Evolutionary conservation across 345 rosid genomes (phyloP), one percentile per base, ranked within the genome.

Genomic region (Salix brachista): DNA sequence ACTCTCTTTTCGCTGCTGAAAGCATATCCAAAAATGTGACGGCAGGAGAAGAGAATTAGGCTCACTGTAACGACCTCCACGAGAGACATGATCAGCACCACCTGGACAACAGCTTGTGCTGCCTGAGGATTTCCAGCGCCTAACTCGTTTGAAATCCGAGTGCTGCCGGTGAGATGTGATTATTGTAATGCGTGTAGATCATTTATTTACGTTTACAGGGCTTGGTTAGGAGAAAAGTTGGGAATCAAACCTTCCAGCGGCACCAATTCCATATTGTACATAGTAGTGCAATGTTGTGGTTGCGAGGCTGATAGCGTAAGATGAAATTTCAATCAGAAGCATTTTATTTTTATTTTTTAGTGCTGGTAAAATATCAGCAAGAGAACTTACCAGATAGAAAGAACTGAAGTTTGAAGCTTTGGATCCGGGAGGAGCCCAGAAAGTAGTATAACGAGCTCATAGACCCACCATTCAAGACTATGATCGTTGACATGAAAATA

Each of bases 391-490:
- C 92, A 88, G 34, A 90, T 85, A 18, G 92, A 90, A 58, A 90
- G 56, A 8, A 85, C 90, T 26, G 91, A 80, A 11, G 91, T 84
- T 84, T 90, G 90, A 23, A 89, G 84, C 79, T 80, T 83, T 13
- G 90, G 74, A 79, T 90, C 74, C 0, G 92, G 89, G 66, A 87
- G 79, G 66, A 84, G 78, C 18, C 89, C 94, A 18, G 88, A 83
- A 13, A 89, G 62, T n/a, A 90, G 66, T 71, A 84, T 39, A 54
- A 90, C 74, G 34, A 85, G 39, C 83, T 90, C 92, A 73, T 71
- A 86, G 1, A 87, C 77, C 92, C 91, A 89, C 88, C 90, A 84
- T 67, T 89, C 88, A 11, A 90, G 78, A 81, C 91, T 90, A 75
- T 21, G 75, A 64, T 39, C 30, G 70, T 70, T 50, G n/a, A 4